A percentile compares a stretch with the other conserved stretches of the same genome.
Evolutionary conservation across 2,329 filamentous ascomycete species (phyloP).

Genomic region (Colletotrichum sp.): DNA sequence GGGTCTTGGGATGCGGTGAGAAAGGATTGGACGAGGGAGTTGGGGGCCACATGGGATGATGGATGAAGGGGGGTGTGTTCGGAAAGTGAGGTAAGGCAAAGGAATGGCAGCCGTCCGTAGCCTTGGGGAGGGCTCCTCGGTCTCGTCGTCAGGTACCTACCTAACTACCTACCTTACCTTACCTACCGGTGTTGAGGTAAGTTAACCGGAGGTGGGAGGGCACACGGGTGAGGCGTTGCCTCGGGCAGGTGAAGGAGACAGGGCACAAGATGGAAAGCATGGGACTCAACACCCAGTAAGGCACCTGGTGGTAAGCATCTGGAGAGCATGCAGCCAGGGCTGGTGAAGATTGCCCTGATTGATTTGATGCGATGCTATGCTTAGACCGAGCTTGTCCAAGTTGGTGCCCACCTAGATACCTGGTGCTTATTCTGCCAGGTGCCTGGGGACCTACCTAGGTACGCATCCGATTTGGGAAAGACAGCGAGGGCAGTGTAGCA

Average conservation of each 20-base stretch:
- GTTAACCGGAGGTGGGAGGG: not conserved
- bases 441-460: not conserved
- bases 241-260: not conserved
- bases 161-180: not conserved
- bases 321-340: not conserved
- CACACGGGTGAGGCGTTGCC: not conserved
- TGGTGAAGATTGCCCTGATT: not conserved
- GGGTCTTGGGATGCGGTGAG: not conserved
- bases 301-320: not conserved
- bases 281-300: not conserved
- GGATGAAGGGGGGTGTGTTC: not conserved
- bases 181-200: not conserved
- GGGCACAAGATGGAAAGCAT: not conserved
- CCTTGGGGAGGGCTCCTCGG: not conserved
- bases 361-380: not conserved
- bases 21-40: constrained; percentile 2
- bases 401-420: not conserved
- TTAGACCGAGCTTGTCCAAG: not conserved
- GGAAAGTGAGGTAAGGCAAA: not conserved
- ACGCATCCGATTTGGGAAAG: not conserved
- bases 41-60: constrained; percentile 4
- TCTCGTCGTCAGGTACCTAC: not conserved
- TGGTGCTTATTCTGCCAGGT: not conserved
- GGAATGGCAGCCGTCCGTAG: not conserved
- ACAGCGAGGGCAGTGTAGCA: not conserved